These are phyloP conservation scores for Aspergillus funiculosus DNA, from an alignment of 495 filamentous ascomycete species.

Conservation along the genomic window DNA sequence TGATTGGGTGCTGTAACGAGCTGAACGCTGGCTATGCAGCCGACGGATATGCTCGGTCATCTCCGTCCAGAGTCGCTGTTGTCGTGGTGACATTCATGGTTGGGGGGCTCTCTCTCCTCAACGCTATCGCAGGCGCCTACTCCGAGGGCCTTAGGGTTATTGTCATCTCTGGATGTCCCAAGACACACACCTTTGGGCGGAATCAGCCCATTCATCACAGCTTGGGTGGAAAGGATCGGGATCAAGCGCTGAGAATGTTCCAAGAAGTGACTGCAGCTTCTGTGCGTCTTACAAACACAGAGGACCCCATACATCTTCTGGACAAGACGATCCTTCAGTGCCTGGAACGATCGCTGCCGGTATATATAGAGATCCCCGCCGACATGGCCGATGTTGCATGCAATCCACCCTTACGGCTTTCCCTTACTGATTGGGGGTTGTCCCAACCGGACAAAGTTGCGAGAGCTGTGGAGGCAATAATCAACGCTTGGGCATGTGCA, in stretches of 20 bases:
- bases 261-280: neutral
- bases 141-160: conserved; percentile 68
- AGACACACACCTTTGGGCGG: neutral
- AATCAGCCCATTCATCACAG: conserved; percentile 9
- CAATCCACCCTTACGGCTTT: too few species aligned
- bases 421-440: too few species aligned
- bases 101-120: conserved; percentile 65
- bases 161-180: conserved; percentile 62
- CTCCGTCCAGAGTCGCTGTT: conserved; percentile 53
- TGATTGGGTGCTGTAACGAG: conserved; percentile 72
- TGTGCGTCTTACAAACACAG: neutral
- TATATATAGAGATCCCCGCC: conserved; percentile 18
- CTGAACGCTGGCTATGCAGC: conserved; percentile 74
- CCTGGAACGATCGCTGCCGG: neutral
- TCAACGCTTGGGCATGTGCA: neutral
- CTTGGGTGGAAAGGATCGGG: neutral
- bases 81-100: conserved; percentile 72
- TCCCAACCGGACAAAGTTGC: neutral
- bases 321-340: conserved; percentile 6
- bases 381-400: too few species aligned
- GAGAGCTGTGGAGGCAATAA: neutral
- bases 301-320: neutral
- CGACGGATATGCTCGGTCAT: conserved; percentile 66
- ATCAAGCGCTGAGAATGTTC: conserved; percentile 9
- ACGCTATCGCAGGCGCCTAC: conserved; percentile 64